A percentile compares a stretch with the other conserved stretches of the same genome.
phyloP scores from a whole-genome alignment of 371 early-diverging fungal species.

The Mucor irregularis region DNA sequence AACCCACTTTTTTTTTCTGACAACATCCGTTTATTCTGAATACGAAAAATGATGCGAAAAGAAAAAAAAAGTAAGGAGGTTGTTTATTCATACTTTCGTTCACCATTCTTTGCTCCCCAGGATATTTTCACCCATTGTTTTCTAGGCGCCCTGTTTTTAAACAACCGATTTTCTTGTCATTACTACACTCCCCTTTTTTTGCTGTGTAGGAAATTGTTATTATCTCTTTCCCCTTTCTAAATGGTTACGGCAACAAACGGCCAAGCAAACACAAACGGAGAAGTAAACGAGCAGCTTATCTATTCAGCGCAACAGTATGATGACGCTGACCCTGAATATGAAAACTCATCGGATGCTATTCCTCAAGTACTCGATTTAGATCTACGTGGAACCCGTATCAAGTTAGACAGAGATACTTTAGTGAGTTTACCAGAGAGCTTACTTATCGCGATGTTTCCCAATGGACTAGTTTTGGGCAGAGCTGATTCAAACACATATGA shows the following conservation, averaged over 20 bases:
- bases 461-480: conserved; percentile 64
- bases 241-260: neutral
- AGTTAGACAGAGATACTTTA: conserved; percentile 68
- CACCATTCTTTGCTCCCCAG: no score
- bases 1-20: no score
- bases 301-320: conserved; percentile 33
- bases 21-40: no score
- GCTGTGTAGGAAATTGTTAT: no score
- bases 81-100: no score
- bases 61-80: no score
- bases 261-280: neutral
- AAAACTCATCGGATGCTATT: conserved; percentile 33
- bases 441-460: conserved; percentile 77
- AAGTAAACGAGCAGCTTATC: conserved; percentile 3
- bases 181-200: neutral
- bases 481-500: conserved; percentile 26
- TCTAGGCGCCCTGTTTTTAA: no score
- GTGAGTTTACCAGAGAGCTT: conserved; percentile 71
- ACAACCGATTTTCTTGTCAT: no score
- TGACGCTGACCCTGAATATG: conserved; percentile 32
- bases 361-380: conserved; percentile 65
- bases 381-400: conserved; percentile 65
- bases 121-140: no score
- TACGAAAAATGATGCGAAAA: no score
- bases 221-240: neutral